Conservation (phyloP, 352 stramenopile genomes). For the Phytophthora ohioensis region DNA sequence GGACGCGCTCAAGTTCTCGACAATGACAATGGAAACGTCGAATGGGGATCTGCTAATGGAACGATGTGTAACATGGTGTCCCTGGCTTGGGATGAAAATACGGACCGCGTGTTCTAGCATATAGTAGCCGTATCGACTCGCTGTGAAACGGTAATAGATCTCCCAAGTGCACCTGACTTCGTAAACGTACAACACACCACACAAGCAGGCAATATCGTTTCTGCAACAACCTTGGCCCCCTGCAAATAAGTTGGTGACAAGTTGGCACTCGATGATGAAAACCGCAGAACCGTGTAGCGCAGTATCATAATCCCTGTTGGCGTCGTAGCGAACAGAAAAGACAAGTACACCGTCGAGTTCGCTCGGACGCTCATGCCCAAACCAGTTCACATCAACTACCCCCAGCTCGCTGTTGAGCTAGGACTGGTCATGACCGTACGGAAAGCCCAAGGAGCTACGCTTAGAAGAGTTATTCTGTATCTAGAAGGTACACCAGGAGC, state of each 20-base stretch:
- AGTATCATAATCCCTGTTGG: not conserved
- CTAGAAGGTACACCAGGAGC: not conserved
- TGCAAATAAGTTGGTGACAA: not conserved
- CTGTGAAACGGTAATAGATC: not conserved
- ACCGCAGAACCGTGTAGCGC: not conserved
- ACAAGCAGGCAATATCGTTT: not conserved
- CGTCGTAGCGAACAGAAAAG: not conserved
- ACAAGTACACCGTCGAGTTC: not conserved
- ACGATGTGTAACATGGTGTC: not conserved
- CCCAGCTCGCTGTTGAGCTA: not conserved
- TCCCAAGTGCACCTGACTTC: not conserved
- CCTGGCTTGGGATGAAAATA: not conserved
- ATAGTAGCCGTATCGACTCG: not conserved
- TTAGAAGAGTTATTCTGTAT: not conserved
- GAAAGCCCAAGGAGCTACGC: not conserved
- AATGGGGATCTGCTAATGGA: not conserved
- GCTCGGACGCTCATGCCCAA: not conserved
- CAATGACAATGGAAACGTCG: constrained; percentile 1
- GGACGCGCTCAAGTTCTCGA: not conserved
- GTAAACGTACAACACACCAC: not conserved
- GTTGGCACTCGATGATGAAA: not conserved
- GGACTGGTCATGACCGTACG: not conserved
- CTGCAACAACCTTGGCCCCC: not conserved
- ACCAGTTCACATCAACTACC: not conserved
- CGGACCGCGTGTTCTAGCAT: not conserved